Conservation (phyloP, 139 green algal species). For the Limnomonas spitsbergensis region DNA sequence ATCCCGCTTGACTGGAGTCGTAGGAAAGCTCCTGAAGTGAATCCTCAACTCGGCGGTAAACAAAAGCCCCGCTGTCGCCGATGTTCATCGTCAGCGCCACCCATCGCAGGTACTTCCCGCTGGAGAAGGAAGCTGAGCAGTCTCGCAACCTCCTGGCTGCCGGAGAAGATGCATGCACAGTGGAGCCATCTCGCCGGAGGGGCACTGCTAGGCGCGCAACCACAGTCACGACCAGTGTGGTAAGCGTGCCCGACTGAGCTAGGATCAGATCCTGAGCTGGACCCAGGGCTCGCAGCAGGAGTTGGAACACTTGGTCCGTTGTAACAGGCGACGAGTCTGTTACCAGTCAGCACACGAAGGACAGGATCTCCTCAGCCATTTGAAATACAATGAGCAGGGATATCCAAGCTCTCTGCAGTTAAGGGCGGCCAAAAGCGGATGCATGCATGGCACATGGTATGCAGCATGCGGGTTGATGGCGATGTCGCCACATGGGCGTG, state of each 20-base stretch:
- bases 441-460: neutral
- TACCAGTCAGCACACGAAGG: too few species aligned
- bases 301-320: slow-evolving; percentile 28
- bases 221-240: slow-evolving; percentile 40
- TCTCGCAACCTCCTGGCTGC: neutral
- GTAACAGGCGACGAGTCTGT: slow-evolving; percentile 19
- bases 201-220: slow-evolving; percentile 28
- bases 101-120: neutral
- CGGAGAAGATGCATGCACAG: neutral
- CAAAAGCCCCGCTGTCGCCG: slow-evolving; percentile 39
- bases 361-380: too few species aligned
- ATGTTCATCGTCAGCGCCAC: slow-evolving; percentile 35
- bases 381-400: too few species aligned
- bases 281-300: slow-evolving; percentile 26
- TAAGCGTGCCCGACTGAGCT: slow-evolving; percentile 42
- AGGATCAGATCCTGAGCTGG: slow-evolving; percentile 40
- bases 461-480: neutral
- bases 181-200: slow-evolving; percentile 5
- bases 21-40: slow-evolving; percentile 34
- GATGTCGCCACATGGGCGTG: neutral
- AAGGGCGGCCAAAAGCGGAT: too few species aligned
- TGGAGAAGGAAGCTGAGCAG: neutral
- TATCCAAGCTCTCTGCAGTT: neutral
- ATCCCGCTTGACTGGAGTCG: neutral
- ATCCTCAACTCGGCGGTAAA: slow-evolving; percentile 22